These are phyloP conservation scores for Starmera caribaea DNA, from an alignment of 805 yeast genomes.

Conservation along the genomic window DNA sequence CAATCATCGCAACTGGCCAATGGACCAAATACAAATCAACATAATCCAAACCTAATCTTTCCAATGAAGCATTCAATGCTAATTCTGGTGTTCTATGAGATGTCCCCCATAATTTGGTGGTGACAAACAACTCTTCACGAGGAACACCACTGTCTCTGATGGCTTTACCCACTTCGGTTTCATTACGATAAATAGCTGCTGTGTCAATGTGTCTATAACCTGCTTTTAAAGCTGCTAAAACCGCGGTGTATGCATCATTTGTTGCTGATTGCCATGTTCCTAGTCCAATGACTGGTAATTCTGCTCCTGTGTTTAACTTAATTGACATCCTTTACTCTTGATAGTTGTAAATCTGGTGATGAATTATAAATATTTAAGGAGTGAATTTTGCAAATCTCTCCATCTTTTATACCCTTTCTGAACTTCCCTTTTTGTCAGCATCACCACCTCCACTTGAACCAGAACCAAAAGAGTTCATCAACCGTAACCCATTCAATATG, in stretches of 20 bases:
- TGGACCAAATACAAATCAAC: constrained; percentile 70
- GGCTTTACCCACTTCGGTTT: constrained; percentile 51
- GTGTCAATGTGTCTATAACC: constrained; percentile 78
- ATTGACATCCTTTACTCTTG: too few relatives aligned
- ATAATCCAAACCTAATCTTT: constrained; percentile 56
- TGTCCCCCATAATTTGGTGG: constrained; percentile 57
- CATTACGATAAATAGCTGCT: constrained; percentile 62
- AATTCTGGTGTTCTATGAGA: constrained; percentile 36
- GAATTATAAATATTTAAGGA: too few relatives aligned
- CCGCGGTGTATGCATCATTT: constrained; percentile 30
- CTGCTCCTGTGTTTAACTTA: constrained; percentile 46
- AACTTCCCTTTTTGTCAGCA: too few relatives aligned
- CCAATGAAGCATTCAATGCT: constrained; percentile 46
- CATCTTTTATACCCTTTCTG: too few relatives aligned
- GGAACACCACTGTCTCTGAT: constrained; percentile 47
- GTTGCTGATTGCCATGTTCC: constrained; percentile 65
- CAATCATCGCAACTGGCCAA: constrained; percentile 59
- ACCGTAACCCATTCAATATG: too few relatives aligned
- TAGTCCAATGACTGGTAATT: constrained; percentile 59
- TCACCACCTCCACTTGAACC: too few relatives aligned
- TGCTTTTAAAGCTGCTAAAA: constrained; percentile 45
- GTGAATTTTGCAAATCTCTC: too few relatives aligned
- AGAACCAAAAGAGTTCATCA: too few relatives aligned
- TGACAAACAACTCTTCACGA: constrained; percentile 52
- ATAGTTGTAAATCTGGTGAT: too few relatives aligned